Evolutionary conservation across 1,284 basidiomycete genomes (phyloP), one percentile per base, ranked within the genome.

Genomic region (Pterulicium gracile): DNA sequence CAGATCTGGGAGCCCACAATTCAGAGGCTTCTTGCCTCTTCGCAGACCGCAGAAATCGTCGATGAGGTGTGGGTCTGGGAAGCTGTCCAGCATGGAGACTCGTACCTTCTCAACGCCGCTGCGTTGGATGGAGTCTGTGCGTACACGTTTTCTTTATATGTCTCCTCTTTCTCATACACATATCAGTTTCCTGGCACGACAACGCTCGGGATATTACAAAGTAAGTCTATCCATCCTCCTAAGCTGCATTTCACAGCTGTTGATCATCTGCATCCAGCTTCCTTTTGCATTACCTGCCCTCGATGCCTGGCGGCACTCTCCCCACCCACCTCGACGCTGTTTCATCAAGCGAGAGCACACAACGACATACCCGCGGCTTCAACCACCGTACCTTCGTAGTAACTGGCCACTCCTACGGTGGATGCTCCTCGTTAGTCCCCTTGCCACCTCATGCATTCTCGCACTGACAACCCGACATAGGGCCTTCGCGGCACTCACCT

Each of bases 41-140:
- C 65, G 2, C 54, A 55, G 18, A 56, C 54, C 18, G 48, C 46
- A 40, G 49, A 21, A 24, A 49, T 58, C 42, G 60, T 93, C 14
- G 78, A 85, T 54, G 88, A 93, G 57, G 69, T 91, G 13, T 92
- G 87, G 87, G 62, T 75, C 1, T 77, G 87, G 64, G 90, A 93
- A 52, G 73, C 81, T 35, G 70, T 80, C 2, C 79, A 88, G 50
- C 86, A 90, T 48, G 88, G 86, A 0, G 88, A 89, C 48, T 73
- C 83, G 13, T 78, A 70, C 1, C 60, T 84, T 17, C 49, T 91
- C 45, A 93, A 91, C 51, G 66, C 63, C 0, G 61, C 66, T 0
- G 62, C 64, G 17, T 62, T 84, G 1, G 73, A 72, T 32, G 71
- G 75, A 19, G 58, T 75, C 23, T 78, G 79, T 81, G 54, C 52